Percentiles rank a stretch among this genome's conserved stretches.
phyloP scores from a whole-genome alignment of 2,329 filamentous ascomycete species.

The Penicillium crustosum region DNA sequence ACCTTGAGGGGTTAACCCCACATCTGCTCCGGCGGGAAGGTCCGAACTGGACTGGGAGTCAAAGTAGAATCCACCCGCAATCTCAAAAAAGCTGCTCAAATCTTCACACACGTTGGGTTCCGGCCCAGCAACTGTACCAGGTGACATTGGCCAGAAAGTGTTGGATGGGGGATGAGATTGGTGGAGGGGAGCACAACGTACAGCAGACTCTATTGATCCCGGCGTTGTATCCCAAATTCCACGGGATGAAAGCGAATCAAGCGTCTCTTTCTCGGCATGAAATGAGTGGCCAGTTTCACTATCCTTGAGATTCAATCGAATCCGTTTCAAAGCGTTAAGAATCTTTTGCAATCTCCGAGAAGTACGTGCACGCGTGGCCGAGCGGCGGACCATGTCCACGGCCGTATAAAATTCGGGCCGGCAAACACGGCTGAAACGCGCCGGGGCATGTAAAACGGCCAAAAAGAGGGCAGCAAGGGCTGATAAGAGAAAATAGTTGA shows the following conservation, averaged over 20 bases:
- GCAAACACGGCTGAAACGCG: conserved; percentile 42
- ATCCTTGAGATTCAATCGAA: conserved; percentile 52
- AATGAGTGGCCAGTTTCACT: not conserved
- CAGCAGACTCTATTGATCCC: conserved; percentile 2
- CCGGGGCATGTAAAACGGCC: conserved; percentile 49
- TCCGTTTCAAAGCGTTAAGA: conserved; percentile 57
- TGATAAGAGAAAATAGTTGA: conserved; percentile 46
- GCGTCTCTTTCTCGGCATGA: too few species aligned
- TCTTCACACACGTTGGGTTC: conserved; percentile 46
- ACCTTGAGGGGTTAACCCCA: conserved; percentile 10
- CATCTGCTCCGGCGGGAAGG: conserved; percentile 5
- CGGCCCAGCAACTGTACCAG: conserved; percentile 4
- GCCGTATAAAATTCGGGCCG: conserved; percentile 53
- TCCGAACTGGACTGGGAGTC: conserved; percentile 20
- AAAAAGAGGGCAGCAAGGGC: conserved; percentile 44
- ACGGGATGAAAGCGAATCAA: too few species aligned
- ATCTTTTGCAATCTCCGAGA: conserved; percentile 60
- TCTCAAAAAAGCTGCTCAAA: conserved; percentile 61
- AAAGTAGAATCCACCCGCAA: conserved; percentile 52
- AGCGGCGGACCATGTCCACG: conserved; percentile 59
- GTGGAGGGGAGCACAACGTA: conserved; percentile 3
- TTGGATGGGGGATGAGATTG: conserved; percentile 7
- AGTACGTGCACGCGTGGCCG: conserved; percentile 57
- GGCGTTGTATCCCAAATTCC: conserved; percentile 2
- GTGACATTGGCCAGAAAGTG: conserved; percentile 22